Percentiles rank a stretch among this genome's conserved stretches.
These are phyloP conservation scores for Lumnitzera littorea DNA, from an alignment of 345 rosid species.

Conservation along the genomic window DNA sequence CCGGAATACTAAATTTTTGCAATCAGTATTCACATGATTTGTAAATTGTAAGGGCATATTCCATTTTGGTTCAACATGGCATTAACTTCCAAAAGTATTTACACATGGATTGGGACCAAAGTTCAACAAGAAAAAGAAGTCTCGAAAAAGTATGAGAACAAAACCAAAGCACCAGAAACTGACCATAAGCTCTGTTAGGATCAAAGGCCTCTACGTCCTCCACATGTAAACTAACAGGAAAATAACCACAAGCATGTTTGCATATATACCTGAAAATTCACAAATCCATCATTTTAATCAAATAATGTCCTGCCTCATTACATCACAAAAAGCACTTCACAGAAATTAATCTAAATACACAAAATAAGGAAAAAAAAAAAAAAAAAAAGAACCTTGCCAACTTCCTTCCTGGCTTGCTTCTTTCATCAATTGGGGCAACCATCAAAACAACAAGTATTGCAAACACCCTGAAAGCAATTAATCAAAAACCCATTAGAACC, in stretches of 20 bases:
- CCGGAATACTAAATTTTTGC: too few relatives aligned
- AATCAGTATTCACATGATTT: too few relatives aligned
- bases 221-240: conserved; percentile 65
- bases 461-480: conserved; percentile 34
- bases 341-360: neutral
- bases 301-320: neutral
- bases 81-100: neutral
- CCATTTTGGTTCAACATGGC: neutral
- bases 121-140: neutral
- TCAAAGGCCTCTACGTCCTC: conserved; percentile 64
- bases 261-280: conserved; percentile 54
- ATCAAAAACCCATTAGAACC: neutral
- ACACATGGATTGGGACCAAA: neutral
- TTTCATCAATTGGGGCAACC: conserved; percentile 55
- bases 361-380: neutral
- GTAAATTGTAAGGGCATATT: too few relatives aligned
- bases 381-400: conserved; percentile 40
- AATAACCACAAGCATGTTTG: conserved; percentile 62
- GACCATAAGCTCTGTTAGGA: conserved; percentile 65
- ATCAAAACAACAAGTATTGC: conserved; percentile 54
- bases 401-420: conserved; percentile 48
- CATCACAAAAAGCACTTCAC: neutral
- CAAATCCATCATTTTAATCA: conserved; percentile 3
- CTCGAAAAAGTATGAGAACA: neutral
- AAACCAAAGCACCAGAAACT: conserved; percentile 1